These are phyloP conservation scores for Malus hybrid DNA, from an alignment of 331 rosid species.

Conservation along the genomic window DNA sequence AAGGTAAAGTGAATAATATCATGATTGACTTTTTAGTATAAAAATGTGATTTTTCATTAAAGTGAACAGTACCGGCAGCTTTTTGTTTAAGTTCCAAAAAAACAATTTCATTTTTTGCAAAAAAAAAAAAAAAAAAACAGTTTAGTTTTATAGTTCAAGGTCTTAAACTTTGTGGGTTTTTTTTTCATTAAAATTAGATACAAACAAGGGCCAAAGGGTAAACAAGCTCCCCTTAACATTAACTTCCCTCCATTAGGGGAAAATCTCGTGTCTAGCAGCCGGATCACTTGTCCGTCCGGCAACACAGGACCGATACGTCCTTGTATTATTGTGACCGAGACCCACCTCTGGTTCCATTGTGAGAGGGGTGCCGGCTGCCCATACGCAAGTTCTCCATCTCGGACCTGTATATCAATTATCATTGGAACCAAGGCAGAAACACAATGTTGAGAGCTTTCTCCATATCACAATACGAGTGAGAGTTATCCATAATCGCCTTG, in stretches of 20 bases:
- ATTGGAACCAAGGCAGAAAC: too few relatives aligned
- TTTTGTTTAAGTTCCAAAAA: too few relatives aligned
- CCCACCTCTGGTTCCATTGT: neutral
- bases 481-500: slow-evolving; percentile 40
- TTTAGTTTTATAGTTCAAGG: too few relatives aligned
- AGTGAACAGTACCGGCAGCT: too few relatives aligned
- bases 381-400: neutral
- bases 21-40: too few relatives aligned
- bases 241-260: neutral
- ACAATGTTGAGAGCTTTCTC: slow-evolving; percentile 35
- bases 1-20: too few relatives aligned
- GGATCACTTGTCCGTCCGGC: neutral
- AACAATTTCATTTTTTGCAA: too few relatives aligned
- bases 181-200: neutral
- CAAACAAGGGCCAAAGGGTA: too few relatives aligned
- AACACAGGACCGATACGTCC: neutral
- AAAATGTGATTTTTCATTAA: too few relatives aligned
- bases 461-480: slow-evolving; percentile 42
- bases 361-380: neutral
- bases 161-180: too few relatives aligned
- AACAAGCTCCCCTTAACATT: neutral
- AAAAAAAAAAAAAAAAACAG: too few relatives aligned
- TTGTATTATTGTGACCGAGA: neutral
- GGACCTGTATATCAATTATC: too few relatives aligned
- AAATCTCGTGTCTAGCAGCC: neutral